These are phyloP conservation scores for Diutina pseudorugosa DNA, from an alignment of 1,139 yeast genomes.

Conservation along the genomic window DNA sequence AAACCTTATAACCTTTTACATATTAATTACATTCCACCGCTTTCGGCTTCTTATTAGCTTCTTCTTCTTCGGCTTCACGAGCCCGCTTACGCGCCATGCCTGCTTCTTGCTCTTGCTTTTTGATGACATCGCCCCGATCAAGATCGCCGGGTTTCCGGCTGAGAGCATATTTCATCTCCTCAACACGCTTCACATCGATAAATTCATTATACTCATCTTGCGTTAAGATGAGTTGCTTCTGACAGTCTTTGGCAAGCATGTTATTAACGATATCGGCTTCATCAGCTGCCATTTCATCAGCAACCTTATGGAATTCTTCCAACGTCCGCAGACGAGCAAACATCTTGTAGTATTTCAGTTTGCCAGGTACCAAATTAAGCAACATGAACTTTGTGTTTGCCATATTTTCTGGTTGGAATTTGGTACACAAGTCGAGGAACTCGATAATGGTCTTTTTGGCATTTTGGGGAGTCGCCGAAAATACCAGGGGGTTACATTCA, in stretches of 20 bases:
- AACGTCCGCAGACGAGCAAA: slow-evolving; percentile 45
- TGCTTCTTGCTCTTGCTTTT: neutral
- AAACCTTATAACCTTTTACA: neutral
- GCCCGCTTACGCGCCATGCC: neutral
- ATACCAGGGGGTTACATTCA: slow-evolving; percentile 76
- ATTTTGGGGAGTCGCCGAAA: slow-evolving; percentile 32
- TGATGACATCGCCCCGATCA: slow-evolving; percentile 1
- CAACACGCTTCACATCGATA: neutral
- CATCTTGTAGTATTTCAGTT: slow-evolving; percentile 44
- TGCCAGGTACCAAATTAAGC: slow-evolving; percentile 71
- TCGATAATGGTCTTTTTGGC: slow-evolving; percentile 49
- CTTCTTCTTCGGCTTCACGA: neutral
- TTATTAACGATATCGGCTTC: slow-evolving; percentile 12
- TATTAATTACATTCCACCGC: neutral
- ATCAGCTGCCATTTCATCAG: slow-evolving; percentile 8
- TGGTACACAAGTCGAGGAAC: slow-evolving; percentile 33
- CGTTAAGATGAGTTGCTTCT: neutral
- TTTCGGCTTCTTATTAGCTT: neutral
- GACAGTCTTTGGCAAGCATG: neutral
- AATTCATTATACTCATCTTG: neutral
- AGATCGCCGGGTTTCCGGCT: neutral
- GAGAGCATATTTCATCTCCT: slow-evolving; percentile 1
- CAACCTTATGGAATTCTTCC: slow-evolving; percentile 29
- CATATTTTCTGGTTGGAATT: slow-evolving; percentile 31
- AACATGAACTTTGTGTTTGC: slow-evolving; percentile 75